Evolutionary conservation across 805 yeast species (phyloP), one percentile per base, ranked within the genome.

Genomic region (Nakazawaea ernobii): DNA sequence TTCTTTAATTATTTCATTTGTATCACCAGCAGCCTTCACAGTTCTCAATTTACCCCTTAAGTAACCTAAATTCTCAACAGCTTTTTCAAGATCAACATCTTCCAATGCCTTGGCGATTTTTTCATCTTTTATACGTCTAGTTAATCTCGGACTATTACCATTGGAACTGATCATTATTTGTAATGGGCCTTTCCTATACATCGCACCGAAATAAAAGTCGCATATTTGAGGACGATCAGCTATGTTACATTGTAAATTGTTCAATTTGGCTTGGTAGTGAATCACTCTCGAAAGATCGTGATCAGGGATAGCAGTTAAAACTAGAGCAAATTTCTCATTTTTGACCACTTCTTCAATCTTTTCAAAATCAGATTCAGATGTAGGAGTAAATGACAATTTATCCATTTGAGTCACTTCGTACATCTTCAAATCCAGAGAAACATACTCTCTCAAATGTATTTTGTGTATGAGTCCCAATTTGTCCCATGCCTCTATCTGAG

Each of bases 171-270:
- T 84, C 91, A 87, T 82, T 35, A 87, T 73, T 59, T 86, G 94
- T 43, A 87, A 66, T 13, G 81, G 78, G 13, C 91, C 94, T 53
- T 77, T 77, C 57, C 86, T 73, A 61, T 78, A 80, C 68, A 84
- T 80, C 24, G 91, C 78, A 1, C 95, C 96, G 62, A 87, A 87
- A 66, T 86, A 87, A 63, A 86, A 87, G 62, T 87, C 96, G 67
- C 96, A 87, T 50, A 79, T 67, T n/a, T 77, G 75, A 2, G 95
- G 95, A 52, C 84, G 84, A 61, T 87, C 96, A 1, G 95, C 95
- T 35, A 86, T 82, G 58, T 87, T 87, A 24, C 85, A 88, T 26
- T 79, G 77, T 61, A 88, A 53, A 49, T 79, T 65, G 39, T 69
- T 55, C 43, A 62, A 55, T 51, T 70, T 64, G 52, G 76, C 69